Conservation (phyloP, 345 rosid genomes). For the Lepidium aucheri region DNA sequence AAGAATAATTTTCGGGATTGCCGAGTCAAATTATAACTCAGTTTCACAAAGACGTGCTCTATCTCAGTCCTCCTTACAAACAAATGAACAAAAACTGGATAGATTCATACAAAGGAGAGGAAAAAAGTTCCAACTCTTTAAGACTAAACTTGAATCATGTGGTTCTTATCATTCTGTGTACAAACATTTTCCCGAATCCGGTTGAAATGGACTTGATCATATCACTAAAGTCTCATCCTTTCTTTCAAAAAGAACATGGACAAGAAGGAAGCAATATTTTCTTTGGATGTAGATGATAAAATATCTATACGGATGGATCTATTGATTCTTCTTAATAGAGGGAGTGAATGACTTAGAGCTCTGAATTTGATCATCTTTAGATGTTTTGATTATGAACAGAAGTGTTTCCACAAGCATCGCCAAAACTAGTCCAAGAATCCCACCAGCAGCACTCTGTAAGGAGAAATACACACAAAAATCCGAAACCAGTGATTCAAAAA, state of each 20-base stretch:
- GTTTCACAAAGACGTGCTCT: no score
- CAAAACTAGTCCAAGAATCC: slow-evolving; percentile 76
- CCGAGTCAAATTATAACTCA: no score
- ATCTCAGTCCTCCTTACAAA: background rate
- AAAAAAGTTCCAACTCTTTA: background rate
- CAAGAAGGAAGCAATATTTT: no score
- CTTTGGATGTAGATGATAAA: no score
- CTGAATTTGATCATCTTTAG: slow-evolving; percentile 37
- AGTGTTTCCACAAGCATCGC: slow-evolving; percentile 93
- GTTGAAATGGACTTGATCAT: background rate
- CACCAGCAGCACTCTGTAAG: slow-evolving; percentile 88
- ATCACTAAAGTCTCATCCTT: background rate
- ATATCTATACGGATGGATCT: background rate
- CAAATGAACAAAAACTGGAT: background rate
- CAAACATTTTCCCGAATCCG: background rate
- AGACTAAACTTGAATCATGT: background rate
- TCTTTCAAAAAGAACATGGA: no score
- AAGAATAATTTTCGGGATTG: no score
- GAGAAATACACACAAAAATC: background rate
- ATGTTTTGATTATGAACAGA: slow-evolving; percentile 71
- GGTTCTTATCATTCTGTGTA: background rate
- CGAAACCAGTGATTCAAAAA: background rate
- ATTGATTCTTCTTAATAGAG: slow-evolving; percentile 62
- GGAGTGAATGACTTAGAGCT: slow-evolving; percentile 32
- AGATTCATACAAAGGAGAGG: background rate